Evolutionary conservation across 2,329 filamentous ascomycete genomes (phyloP), one percentile per base, ranked within the genome.

Genomic region (Thermoascus crustaceus): DNA sequence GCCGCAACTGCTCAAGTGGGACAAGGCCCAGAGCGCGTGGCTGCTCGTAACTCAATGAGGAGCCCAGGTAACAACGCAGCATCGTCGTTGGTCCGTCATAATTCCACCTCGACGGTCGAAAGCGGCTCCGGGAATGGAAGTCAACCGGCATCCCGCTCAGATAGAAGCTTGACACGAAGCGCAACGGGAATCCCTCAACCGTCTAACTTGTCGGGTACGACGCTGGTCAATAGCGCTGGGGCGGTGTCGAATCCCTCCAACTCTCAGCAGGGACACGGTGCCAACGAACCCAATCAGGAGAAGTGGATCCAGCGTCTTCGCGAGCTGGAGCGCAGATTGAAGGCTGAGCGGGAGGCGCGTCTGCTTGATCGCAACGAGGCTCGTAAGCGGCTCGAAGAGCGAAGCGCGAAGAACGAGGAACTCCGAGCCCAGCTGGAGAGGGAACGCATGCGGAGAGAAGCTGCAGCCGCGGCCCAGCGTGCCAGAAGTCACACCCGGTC

Each of bases 291-390:
- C 7, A 51, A 68, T 24, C 82, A 89, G 48, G 80, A 84, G 23
- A 77, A 82, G 47, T 94, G 86, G 85, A 78, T 93, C 45, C 76
- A 94, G 44, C 70, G 91, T 5, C 69, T 96, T 21, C 78, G 85
- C 38, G 88, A 96, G 55, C 68, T 96, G 47, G 91, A 98, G 67
- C 75, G 81, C 46, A 78, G 93, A 48, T 69, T 98, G 11, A 94
- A 94, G 59, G 80, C 84, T 30, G 91, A 98, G 64, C 70, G 91
- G 9, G 91, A 96, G 60, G 87, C 80, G 1, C 69, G 91, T 29
- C 68, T 93, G 35, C 68, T 94, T 39, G 91, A 98, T 62, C 77
- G 91, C 3, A 82, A 75, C 31, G 87, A 86, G 16, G 89, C 89
- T 18, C 69, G 85, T 36, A 82, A 87, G 64, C 70, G 89, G 34